Evolutionary conservation across 495 filamentous ascomycete species (phyloP), one percentile per base, ranked within the genome.

Genomic region (Thozetella sp.): DNA sequence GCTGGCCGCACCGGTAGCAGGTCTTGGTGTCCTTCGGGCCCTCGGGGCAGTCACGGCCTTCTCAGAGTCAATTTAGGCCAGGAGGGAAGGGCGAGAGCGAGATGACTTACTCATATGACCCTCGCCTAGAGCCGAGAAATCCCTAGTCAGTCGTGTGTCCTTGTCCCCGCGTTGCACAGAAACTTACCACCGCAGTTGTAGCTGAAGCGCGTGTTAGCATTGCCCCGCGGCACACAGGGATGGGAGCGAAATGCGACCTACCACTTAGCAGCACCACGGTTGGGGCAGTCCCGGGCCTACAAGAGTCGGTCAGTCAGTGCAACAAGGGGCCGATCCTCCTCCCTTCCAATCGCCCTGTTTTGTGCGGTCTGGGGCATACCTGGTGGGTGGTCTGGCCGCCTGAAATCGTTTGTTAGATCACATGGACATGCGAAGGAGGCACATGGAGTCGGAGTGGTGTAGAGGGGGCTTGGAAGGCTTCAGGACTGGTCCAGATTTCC

Each of bases 201-300:
- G 72, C 74, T 76, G 45, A n/a, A 52, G 65, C 17, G 55, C 55
- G 68, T 68, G 72, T 71, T 57, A 69, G 69, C 69, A 46, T 74
- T 53, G 40, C n/a, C n/a, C n/a, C n/a, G 17, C 54, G 61, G 6
- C 37, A 30, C 52, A 50, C 53, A 56, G 20, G 13, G 10, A 22
- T 27, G 12, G 27, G 51, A 24, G 57, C 17, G 30, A 23, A 56
- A 61, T 40, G 57, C n/a, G 57, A 72, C 80, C 75, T 80, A 92
- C 88, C 94, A 98, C 71, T 93, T 96, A 50, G 93, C 90, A 57
- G 88, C 92, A 60, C 92, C 93, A 79, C 93, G 91, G 83, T 89
- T 93, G 64, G 94, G 93, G 84, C 94, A 98, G 67, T 97, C 94
- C 68, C 93, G 92, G 65, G 93, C 91, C 90, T 91, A 66, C 60